phyloP scores from a whole-genome alignment of 2,329 filamentous ascomycete genomes.

The Dactylellina leptospora region DNA sequence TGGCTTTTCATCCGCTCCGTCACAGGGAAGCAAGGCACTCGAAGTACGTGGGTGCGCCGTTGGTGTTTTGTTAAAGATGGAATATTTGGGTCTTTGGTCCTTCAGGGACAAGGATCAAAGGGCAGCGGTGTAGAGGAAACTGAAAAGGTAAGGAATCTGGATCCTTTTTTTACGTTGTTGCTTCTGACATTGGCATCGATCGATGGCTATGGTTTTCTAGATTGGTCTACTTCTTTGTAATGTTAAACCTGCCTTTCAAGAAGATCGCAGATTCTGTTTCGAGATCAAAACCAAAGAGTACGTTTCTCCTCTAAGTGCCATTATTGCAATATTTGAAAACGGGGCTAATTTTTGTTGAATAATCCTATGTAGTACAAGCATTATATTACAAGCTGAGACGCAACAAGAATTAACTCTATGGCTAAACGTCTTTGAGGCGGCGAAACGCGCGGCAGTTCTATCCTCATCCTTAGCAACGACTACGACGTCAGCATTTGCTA shows the following conservation, averaged over 20 bases:
- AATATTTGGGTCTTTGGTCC: slow-evolving; percentile 90
- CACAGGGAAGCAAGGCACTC: slow-evolving; percentile 80
- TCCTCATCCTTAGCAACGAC: slow-evolving; percentile 63
- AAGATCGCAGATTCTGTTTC: slow-evolving; percentile 95
- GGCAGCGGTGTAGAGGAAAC: slow-evolving; percentile 89
- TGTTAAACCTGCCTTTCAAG: slow-evolving; percentile 85
- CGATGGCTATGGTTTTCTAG: slow-evolving; percentile 43
- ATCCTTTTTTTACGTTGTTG: not conserved
- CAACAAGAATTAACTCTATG: slow-evolving; percentile 92
- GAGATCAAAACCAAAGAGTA: slow-evolving; percentile 95
- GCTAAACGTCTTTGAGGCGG: slow-evolving; percentile 91
- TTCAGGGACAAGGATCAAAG: slow-evolving; percentile 71
- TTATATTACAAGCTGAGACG: slow-evolving; percentile 90
- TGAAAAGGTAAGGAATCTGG: slow-evolving; percentile 68
- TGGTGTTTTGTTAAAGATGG: slow-evolving; percentile 98
- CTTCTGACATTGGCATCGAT: not conserved
- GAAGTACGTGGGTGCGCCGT: slow-evolving; percentile 86
- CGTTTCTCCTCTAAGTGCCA: slow-evolving; percentile 61
- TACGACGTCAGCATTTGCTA: slow-evolving; percentile 89
- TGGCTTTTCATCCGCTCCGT: slow-evolving; percentile 88
- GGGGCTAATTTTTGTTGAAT: not conserved
- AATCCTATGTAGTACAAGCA: slow-evolving; percentile 63
- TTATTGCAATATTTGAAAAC: not conserved
- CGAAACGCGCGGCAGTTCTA: slow-evolving; percentile 90
- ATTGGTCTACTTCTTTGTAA: slow-evolving; percentile 95